A percentile compares a stretch with the other conserved stretches of the same genome.
phyloP scores from a whole-genome alignment of 2,329 filamentous ascomycete species.

The Xylariaceae sp. region DNA sequence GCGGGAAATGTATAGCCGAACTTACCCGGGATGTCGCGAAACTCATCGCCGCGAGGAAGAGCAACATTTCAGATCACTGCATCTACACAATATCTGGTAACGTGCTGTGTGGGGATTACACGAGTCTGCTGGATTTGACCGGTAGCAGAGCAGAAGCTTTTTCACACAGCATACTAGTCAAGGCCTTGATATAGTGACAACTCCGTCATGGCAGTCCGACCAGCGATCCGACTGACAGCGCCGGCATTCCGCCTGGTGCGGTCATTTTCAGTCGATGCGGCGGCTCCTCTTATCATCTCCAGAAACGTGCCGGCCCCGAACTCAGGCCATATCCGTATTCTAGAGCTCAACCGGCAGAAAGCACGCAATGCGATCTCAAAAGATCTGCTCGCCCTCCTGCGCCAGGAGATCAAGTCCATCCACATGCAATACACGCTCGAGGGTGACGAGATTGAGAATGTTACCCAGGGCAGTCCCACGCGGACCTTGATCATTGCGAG shows the following conservation, averaged over 20 bases:
- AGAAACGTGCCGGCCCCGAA: conserved; percentile 71
- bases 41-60: too few relatives aligned
- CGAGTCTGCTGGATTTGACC: background rate
- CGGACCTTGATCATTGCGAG: conserved; percentile 79
- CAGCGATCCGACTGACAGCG: conserved; percentile 19
- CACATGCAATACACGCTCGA: conserved; percentile 54
- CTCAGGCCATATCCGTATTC: conserved; percentile 77
- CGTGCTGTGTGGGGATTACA: too few relatives aligned
- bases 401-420: conserved; percentile 66
- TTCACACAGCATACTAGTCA: background rate
- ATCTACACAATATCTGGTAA: too few relatives aligned
- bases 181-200: background rate
- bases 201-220: conserved; percentile 27
- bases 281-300: conserved; percentile 58
- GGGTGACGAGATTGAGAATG: conserved; percentile 45
- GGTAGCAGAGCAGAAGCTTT: background rate
- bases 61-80: too few relatives aligned
- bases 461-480: conserved; percentile 53
- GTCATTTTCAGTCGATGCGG: conserved; percentile 40
- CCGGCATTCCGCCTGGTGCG: conserved; percentile 21
- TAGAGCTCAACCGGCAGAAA: conserved; percentile 78
- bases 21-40: too few relatives aligned
- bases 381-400: conserved; percentile 66
- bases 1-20: too few relatives aligned
- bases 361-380: conserved; percentile 89